Percentiles rank a stretch among this genome's conserved stretches.
Evolutionary conservation across 78 protist genomes (phyloP).

Genomic region (Blattamonas nauphoetae): DNA sequence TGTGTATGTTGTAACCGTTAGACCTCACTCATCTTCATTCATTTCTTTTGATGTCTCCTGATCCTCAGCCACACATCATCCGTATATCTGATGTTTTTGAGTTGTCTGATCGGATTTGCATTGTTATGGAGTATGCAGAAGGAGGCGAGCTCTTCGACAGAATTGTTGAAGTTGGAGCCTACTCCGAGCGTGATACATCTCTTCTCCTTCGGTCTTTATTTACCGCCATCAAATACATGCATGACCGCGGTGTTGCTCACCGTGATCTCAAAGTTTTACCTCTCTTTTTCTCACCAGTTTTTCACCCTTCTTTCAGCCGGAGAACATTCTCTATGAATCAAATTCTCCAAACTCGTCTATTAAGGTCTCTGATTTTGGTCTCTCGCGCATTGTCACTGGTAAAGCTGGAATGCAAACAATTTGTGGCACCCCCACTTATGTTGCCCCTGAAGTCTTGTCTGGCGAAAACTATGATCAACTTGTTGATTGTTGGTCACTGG

Average conservation of each 20-base stretch:
- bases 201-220: not conserved
- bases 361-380: slow-evolving; percentile 42
- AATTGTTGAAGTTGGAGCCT: slow-evolving; percentile 6
- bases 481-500: slow-evolving; percentile 62
- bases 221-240: not conserved
- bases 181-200: not conserved
- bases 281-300: not conserved
- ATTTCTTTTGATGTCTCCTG: too few relatives aligned
- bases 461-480: slow-evolving; percentile 54
- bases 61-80: not conserved
- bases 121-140: not conserved
- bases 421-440: slow-evolving; percentile 28
- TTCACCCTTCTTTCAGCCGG: slow-evolving; percentile 18
- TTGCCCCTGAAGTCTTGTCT: slow-evolving; percentile 64
- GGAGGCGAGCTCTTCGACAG: slow-evolving; percentile 29
- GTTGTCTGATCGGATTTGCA: not conserved
- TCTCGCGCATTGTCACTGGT: slow-evolving; percentile 19
- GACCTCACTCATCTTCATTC: too few relatives aligned
- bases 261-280: not conserved
- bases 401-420: slow-evolving; percentile 19
- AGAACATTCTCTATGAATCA: slow-evolving; percentile 32
- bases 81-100: not conserved
- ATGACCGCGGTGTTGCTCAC: not conserved
- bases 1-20: too few relatives aligned
- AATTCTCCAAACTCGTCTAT: slow-evolving; percentile 3